Evolutionary conservation across 306 rosid genomes (phyloP).

Genomic region (Rosa rugosa): DNA sequence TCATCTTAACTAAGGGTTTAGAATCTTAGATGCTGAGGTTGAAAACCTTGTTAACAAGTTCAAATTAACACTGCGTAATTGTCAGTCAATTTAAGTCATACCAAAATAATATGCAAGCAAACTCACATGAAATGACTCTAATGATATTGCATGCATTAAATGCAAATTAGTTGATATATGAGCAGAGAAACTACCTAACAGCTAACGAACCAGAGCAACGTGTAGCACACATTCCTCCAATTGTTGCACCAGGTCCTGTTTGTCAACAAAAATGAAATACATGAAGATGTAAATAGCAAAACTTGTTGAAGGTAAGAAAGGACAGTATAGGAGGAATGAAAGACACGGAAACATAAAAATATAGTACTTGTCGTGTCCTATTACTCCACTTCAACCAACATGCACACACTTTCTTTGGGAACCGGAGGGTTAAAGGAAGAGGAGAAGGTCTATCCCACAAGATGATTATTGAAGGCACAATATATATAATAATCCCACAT

Average conservation of each 20-base stretch:
- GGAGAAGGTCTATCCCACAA: not conserved
- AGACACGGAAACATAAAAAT: not conserved
- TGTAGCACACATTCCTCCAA: constrained; percentile 99
- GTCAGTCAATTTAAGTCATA: not conserved
- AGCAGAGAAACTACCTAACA: constrained; percentile 59
- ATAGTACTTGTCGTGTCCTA: not conserved
- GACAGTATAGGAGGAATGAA: not conserved
- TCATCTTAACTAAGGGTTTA: not conserved
- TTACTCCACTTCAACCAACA: not conserved
- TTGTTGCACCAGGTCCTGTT: constrained; percentile 99
- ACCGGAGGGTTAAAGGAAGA: not conserved
- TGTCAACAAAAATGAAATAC: constrained; percentile 18
- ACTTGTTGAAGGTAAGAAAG: not conserved
- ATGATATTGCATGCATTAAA: not conserved
- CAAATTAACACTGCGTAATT: not conserved
- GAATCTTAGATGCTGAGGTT: not conserved
- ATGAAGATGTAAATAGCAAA: constrained; percentile 12
- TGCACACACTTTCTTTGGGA: constrained; percentile 3
- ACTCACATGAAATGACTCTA: not conserved
- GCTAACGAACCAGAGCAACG: constrained; percentile 99
- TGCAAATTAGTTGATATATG: not conserved
- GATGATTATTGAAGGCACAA: not conserved
- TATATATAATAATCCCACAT: not conserved
- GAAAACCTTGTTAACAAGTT: not conserved
- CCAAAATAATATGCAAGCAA: not conserved